A percentile compares a stretch with the other conserved stretches of the same genome.
Conservation (phyloP, 1,139 yeast genomes). For the Candida tropicalis region DNA sequence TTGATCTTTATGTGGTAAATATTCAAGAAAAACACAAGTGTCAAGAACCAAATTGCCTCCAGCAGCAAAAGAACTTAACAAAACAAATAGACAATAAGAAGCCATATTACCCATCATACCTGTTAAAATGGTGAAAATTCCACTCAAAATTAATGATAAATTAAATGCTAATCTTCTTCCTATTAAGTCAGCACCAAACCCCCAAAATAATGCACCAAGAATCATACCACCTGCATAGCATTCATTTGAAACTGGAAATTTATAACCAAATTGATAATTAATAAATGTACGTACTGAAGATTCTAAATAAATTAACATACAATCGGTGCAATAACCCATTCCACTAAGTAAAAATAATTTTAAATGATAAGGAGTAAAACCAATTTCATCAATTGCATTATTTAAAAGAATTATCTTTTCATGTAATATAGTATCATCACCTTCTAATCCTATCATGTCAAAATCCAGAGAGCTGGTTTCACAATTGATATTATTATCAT, state of each 20-base stretch:
- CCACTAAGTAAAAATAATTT: conserved; percentile 52
- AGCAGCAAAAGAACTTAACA: conserved; percentile 48
- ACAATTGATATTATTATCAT: conserved; percentile 11
- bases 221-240: conserved; percentile 49
- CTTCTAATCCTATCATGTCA: conserved; percentile 29
- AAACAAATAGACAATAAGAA: conserved; percentile 52
- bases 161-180: conserved; percentile 63
- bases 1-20: conserved; percentile 54
- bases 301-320: conserved; percentile 51
- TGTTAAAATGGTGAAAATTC: conserved; percentile 52
- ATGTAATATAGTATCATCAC: conserved; percentile 26
- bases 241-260: conserved; percentile 33
- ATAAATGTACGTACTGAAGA: conserved; percentile 39
- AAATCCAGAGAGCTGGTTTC: conserved; percentile 13
- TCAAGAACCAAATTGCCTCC: conserved; percentile 68
- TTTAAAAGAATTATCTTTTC: conserved; percentile 32
- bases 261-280: conserved; percentile 44
- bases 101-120: conserved; percentile 54
- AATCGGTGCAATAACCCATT: conserved; percentile 68
- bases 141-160: conserved; percentile 51
- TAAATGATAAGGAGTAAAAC: conserved; percentile 37
- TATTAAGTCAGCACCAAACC: conserved; percentile 59
- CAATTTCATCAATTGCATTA: conserved; percentile 40
- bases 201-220: conserved; percentile 59
- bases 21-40: conserved; percentile 61